A percentile compares a stretch with the other conserved stretches of the same genome.
These are phyloP conservation scores for Crithidia sp. DNA, from an alignment of 208 protist genomes.

Conservation along the genomic window DNA sequence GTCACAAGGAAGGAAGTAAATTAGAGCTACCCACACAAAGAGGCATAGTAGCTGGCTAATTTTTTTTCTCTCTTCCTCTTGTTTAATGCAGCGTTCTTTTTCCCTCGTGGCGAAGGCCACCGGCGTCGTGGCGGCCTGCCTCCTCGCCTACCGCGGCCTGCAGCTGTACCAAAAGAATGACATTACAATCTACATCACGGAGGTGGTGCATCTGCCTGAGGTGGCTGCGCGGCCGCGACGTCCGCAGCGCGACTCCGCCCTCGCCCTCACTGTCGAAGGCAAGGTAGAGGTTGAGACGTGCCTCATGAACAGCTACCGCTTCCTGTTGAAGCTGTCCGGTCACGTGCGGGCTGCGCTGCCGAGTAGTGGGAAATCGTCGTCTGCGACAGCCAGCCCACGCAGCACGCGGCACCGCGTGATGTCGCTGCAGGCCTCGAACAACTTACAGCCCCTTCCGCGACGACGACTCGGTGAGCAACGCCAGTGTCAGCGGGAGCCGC, in stretches of 20 bases:
- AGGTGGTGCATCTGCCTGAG: constrained; percentile 73
- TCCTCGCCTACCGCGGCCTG: constrained; percentile 54
- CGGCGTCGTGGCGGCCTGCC: constrained; percentile 25
- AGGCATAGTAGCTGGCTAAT: not conserved
- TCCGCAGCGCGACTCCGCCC: not conserved
- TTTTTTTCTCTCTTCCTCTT: not conserved
- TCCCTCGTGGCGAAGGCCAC: constrained; percentile 24
- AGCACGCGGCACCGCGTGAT: constrained; percentile 32
- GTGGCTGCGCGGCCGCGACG: constrained; percentile 13
- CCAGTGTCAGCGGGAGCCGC: constrained; percentile 12
- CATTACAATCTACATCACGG: constrained; percentile 75
- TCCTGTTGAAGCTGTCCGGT: constrained; percentile 69
- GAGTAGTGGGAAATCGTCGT: constrained; percentile 7
- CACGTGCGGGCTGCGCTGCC: constrained; percentile 40
- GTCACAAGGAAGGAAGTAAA: too few species aligned
- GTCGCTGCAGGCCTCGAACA: constrained; percentile 29
- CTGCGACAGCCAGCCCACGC: constrained; percentile 8
- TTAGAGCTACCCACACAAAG: not conserved
- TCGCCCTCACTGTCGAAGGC: constrained; percentile 37
- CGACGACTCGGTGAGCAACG: constrained; percentile 11
- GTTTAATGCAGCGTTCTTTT: constrained; percentile 22
- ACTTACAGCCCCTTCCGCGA: constrained; percentile 26
- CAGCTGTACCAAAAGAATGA: constrained; percentile 68
- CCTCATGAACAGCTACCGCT: constrained; percentile 82
- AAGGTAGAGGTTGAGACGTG: constrained; percentile 74